Conservation (phyloP, 495 filamentous ascomycete genomes). For the Bathelium albidoporum region DNA sequence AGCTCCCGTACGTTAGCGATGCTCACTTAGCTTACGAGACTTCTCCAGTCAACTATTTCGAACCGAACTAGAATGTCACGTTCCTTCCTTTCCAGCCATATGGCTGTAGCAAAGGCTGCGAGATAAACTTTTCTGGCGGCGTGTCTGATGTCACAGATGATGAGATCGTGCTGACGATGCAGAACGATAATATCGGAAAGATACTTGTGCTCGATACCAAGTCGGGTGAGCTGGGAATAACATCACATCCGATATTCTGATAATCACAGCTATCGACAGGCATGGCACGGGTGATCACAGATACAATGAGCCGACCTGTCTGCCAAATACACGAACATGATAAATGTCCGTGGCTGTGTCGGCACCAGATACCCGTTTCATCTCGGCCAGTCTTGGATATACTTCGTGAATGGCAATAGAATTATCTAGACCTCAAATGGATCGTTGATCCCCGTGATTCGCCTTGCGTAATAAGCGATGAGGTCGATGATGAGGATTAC, state of each 20-base stretch:
- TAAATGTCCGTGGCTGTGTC: conserved; percentile 4
- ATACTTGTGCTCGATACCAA: conserved; percentile 4
- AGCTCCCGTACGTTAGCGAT: background rate
- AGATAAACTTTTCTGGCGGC: background rate
- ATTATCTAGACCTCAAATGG: conserved; percentile 6
- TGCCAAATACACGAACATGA: conserved; percentile 1
- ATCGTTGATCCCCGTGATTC: background rate
- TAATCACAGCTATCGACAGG: background rate
- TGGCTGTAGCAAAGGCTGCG: background rate
- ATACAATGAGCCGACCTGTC: background rate
- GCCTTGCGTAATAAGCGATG: background rate
- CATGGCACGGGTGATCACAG: conserved; percentile 1
- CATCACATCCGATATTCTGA: background rate
- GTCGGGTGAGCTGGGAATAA: background rate
- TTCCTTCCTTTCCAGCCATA: conserved; percentile 3
- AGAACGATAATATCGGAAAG: conserved; percentile 1
- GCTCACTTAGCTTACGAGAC: background rate
- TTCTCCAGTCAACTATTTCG: conserved; percentile 7
- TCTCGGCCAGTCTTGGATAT: conserved; percentile 6
- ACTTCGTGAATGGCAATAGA: conserved; percentile 7
- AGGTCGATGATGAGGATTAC: conserved; percentile 1
- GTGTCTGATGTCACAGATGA: conserved; percentile 1
- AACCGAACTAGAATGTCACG: background rate
- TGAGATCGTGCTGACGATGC: conserved; percentile 6
- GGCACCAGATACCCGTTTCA: background rate